These are phyloP conservation scores for Xanthoparmelia taractica DNA, from an alignment of 495 filamentous ascomycete species.

Conservation along the genomic window DNA sequence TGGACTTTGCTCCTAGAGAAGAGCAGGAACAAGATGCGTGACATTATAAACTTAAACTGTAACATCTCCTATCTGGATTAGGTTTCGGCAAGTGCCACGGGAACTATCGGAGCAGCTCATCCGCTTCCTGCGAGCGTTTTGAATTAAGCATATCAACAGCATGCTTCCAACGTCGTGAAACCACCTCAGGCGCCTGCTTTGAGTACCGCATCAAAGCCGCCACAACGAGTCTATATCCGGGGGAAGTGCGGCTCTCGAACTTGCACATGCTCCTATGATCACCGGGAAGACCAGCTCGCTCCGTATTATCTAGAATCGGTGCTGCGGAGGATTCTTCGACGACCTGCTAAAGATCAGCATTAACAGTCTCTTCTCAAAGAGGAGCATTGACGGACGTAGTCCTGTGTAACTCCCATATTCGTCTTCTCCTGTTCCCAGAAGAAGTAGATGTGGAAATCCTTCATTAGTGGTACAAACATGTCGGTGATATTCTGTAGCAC, in stretches of 20 bases:
- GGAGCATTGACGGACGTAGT: slow-evolving; percentile 8
- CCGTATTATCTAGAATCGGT: slow-evolving; percentile 19
- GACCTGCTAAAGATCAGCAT: slow-evolving; percentile 10
- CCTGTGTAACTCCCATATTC: slow-evolving; percentile 14
- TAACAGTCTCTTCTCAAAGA: not conserved
- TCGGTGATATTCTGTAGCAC: slow-evolving; percentile 38
- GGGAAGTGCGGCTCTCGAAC: slow-evolving; percentile 34
- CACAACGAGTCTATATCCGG: slow-evolving; percentile 28
- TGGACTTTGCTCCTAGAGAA: not conserved
- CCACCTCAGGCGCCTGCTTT: slow-evolving; percentile 14
- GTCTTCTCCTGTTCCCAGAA: slow-evolving; percentile 39
- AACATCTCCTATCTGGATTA: not conserved
- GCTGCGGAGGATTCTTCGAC: slow-evolving; percentile 22
- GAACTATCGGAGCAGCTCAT: not conserved
- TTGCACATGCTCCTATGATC: slow-evolving; percentile 27
- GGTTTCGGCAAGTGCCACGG: not conserved
- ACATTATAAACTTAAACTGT: not conserved
- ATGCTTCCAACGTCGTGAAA: slow-evolving; percentile 17
- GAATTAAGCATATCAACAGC: slow-evolving; percentile 9
- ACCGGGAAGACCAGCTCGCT: slow-evolving; percentile 20
- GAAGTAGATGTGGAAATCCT: slow-evolving; percentile 35
- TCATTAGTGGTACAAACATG: slow-evolving; percentile 38
- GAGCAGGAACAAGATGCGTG: slow-evolving; percentile 1
- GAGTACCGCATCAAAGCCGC: slow-evolving; percentile 17
- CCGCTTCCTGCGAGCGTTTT: slow-evolving; percentile 5